Conservation (phyloP, 78 protist species). For the Dictyostelium citrinum region DNA sequence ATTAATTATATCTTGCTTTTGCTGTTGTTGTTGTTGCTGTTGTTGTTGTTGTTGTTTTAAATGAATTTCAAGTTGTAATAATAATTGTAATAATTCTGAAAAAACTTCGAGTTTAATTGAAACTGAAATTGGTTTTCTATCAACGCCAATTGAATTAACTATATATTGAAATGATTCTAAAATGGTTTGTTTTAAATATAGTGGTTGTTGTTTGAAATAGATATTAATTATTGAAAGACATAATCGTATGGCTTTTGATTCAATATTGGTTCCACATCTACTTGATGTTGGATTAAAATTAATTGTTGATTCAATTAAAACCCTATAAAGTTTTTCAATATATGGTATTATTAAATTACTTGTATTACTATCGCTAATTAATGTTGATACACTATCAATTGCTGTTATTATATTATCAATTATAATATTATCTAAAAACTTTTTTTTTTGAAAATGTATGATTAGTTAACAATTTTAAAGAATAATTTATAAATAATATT, state of each 20-base stretch:
- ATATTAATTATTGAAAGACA: not conserved
- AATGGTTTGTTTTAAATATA: not conserved
- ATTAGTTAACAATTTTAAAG: not conserved
- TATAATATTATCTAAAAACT: not conserved
- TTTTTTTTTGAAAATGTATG: too few relatives aligned
- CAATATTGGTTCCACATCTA: not conserved
- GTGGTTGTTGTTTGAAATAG: not conserved
- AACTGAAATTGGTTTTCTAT: not conserved
- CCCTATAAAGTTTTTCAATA: not conserved
- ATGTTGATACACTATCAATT: not conserved
- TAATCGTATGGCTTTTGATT: not conserved
- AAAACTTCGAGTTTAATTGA: not conserved
- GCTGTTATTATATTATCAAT: not conserved
- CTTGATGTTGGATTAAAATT: not conserved
- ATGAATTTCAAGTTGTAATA: not conserved
- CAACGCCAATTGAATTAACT: not conserved
- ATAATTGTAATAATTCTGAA: not conserved
- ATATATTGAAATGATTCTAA: not conserved
- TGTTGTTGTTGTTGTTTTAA: not conserved
- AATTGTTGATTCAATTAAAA: not conserved
- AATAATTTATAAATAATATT: not conserved
- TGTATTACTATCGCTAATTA: not conserved
- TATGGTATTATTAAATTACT: not conserved
- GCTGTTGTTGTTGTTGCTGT: not conserved
- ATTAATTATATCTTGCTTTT: not conserved